These are phyloP conservation scores for Cordyceps fumosorosea DNA, from an alignment of 2,329 filamentous ascomycete species.

Conservation along the genomic window DNA sequence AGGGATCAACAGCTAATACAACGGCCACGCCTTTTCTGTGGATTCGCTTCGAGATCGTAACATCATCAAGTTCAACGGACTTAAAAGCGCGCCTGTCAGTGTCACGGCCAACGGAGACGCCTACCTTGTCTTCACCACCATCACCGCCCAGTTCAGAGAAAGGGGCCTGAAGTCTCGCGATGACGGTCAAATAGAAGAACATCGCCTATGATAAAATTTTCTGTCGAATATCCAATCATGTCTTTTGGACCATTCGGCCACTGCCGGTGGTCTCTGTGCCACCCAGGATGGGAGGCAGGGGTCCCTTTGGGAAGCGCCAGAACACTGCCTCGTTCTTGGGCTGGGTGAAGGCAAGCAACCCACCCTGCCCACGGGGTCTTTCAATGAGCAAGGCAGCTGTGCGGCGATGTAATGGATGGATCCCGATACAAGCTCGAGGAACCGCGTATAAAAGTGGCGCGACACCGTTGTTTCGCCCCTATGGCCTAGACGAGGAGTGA, in stretches of 20 bases:
- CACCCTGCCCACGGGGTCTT: slow-evolving; percentile 20
- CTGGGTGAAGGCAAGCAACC: slow-evolving; percentile 18
- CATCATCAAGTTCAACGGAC: no score
- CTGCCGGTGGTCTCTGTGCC: slow-evolving; percentile 16
- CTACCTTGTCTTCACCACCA: no score
- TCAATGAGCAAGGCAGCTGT: slow-evolving; percentile 18
- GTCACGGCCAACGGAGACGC: no score
- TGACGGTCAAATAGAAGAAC: slow-evolving; percentile 6
- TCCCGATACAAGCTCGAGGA: slow-evolving; percentile 26
- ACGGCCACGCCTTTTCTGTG: no score
- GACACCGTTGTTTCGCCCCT: slow-evolving; percentile 19
- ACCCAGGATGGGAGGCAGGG: slow-evolving; percentile 22
- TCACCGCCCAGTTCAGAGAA: background rate
- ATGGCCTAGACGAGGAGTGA: slow-evolving; percentile 17
- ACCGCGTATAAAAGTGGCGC: slow-evolving; percentile 20
- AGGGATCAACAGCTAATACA: no score
- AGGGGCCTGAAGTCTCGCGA: background rate
- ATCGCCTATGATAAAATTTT: slow-evolving; percentile 14
- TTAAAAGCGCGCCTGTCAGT: no score
- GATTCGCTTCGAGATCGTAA: no score
- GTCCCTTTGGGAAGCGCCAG: slow-evolving; percentile 12
- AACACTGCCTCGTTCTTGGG: slow-evolving; percentile 11
- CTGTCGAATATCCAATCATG: slow-evolving; percentile 18
- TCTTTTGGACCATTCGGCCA: slow-evolving; percentile 17
- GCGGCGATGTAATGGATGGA: slow-evolving; percentile 26